Base-by-base conservation (phyloP, 2,329 filamentous ascomycete species). In the Fusarium pseudonygamai region DNA sequence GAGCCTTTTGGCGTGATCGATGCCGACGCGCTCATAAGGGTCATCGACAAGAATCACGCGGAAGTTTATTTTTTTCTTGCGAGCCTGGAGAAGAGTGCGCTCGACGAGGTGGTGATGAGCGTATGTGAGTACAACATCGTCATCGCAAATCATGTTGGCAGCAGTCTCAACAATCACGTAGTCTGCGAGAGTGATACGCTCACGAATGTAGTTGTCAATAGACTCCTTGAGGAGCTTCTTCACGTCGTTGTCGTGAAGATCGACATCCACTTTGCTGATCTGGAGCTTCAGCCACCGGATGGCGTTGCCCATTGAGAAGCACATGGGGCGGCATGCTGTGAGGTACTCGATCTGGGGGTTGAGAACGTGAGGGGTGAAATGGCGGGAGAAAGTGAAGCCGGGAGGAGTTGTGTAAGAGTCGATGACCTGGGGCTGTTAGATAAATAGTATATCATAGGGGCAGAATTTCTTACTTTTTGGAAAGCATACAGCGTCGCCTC, bases 321-420 rank as follows among this genome's bases (percentile, higher is more conserved):
- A 97, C 84, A 99, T 93, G 39, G 96, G 95, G n/a, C 96, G 92
- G 79, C 95, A 98, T 75, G 94, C 94, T 68, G 94, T 93, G 69
- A 99, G 89, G 80, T 97, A 98, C 74, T 97, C 95, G 79, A 99
- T 98, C 83, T 99, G 96, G 42, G 95, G 94, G 78, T 95, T 96
- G 67, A 99, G 90, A 73, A 94, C 91, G 82, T 98, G 94, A 16
- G 93, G 93, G 37, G 94, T 96, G 77, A 99, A 91, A 84, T 99
- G 95, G 39, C 96, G 92, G 26, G 95, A 93, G 46, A 99, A 89
- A 45, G 95, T 95, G 65, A 92, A 95, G 45, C 93, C 93, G 32
- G 91, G 87, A 10, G 96, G 96, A 3, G 96, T 98, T 52, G 91
- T 93, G 82, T 99, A 99, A n/a, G 93, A 92, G 78, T 94, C 90